Base-by-base conservation (phyloP, 2,329 filamentous ascomycete genomes). In the Ophiostoma pallidulum region DNA sequence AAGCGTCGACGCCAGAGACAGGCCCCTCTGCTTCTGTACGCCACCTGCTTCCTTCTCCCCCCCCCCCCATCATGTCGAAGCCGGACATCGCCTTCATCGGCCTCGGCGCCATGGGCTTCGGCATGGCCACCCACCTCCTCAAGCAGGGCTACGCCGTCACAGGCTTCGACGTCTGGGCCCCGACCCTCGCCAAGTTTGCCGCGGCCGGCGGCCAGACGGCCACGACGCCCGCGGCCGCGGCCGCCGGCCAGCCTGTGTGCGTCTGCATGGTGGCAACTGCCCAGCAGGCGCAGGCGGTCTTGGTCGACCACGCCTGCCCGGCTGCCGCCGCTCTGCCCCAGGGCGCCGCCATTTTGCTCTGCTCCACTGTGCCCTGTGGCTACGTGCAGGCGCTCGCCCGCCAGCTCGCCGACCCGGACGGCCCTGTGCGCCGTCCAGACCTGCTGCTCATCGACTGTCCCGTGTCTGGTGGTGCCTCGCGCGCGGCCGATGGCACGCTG, bases 81-180 rank as follows among this genome's bases (percentile, higher is more conserved):
- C 62, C 63, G 4, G 59, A 62, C 4, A 55, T 85, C 46, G 75
- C 78, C 54, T 86, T 87, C 64, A 80, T 84, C 53, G 84, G 84
- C 69, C 80, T 89, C 3, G 84, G 84, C 48, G 84, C 84, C 64
- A 88, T 88, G 84, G 84, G 84, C 60, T 84, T 86, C 62, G 84
- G 84, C 60, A 88, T 89, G 84, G 84, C 84, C 53, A 84, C 77
- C 51, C 75, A 87, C 60, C 75, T 89, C 39, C 69, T 87, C 57
- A 78, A 79, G 55, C 66, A 75, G 53, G 81, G 81, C 49, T 85
- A 82, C 62, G 51, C 67, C 22, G 82, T 88, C 20, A 81, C 77
- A 19, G 84, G 84, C 48, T 88, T 80, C 60, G 84, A 89, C 58
- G 75, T 87, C 35, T 86, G 77, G 66, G 67, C 68, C 3, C 79